phyloP scores from a whole-genome alignment of 139 green algal genomes.

The Trebouxia sp. region DNA sequence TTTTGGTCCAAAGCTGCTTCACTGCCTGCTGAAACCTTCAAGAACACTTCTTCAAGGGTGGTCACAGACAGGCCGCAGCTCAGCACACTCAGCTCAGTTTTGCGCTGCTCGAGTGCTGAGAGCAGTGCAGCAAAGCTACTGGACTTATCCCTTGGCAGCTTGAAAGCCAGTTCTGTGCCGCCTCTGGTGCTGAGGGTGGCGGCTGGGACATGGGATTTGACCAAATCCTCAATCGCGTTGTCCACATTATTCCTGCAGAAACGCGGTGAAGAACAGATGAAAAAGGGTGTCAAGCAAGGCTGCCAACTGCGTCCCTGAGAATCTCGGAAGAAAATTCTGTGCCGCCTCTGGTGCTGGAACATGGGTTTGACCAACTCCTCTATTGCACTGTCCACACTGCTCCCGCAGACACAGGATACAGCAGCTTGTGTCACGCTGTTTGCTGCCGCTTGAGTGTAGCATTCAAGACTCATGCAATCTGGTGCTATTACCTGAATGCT shows the following conservation, averaged over 20 bases:
- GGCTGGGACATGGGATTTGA: conserved; percentile 39
- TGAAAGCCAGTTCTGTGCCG: conserved; percentile 51
- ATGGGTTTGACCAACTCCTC: neutral
- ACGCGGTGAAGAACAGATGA: neutral
- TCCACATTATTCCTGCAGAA: neutral
- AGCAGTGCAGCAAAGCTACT: conserved; percentile 43
- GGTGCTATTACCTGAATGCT: too few species aligned
- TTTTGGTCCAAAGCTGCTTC: neutral
- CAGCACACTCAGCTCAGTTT: conserved; percentile 45
- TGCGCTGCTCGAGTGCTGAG: conserved; percentile 42
- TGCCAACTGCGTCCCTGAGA: neutral
- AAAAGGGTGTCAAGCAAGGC: too few species aligned
- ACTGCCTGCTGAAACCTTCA: conserved; percentile 33
- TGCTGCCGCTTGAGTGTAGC: too few species aligned
- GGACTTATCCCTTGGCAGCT: conserved; percentile 52
- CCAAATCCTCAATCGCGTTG: neutral
- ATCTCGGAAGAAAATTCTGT: neutral
- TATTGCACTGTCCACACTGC: neutral
- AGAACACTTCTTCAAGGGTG: conserved; percentile 76
- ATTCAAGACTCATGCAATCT: too few species aligned
- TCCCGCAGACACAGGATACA: neutral
- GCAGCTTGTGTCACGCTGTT: too few species aligned
- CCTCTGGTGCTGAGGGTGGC: conserved; percentile 46
- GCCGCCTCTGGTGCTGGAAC: neutral
- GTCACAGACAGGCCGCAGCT: conserved; percentile 73